Base-by-base conservation (phyloP, 345 rosid genomes). In the Populus simonii region DNA sequence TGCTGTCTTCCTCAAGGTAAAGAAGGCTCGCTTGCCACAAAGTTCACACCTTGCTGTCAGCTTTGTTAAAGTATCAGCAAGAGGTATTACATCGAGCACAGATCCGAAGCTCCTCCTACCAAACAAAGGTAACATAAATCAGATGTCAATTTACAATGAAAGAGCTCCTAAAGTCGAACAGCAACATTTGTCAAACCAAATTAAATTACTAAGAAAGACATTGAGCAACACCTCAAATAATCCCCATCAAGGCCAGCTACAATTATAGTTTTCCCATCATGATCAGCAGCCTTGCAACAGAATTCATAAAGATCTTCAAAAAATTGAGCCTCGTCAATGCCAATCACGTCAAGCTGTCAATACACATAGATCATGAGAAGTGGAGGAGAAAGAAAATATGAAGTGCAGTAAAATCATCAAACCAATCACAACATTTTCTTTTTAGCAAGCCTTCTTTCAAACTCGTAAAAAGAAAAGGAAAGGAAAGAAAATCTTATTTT, bases 241-340 rank as follows among this genome's bases (percentile, higher is more conserved):
- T 96, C 99, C 8, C 98, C 99, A 57, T 93, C 98, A 1, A 96
- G 88, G 36, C 99, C 99, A 0, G 96, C 93, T 18, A 90, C 88
- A 27, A 96, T 85, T 23, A 96, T 83, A 6, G 82, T 90, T 79
- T 96, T 93, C 16, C 98, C 90, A 66, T 96, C 98, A 2, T 74
- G 83, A 71, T 93, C 99, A 29, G 96, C 99, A n/a, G 91, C 93
- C 73, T 87, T 79, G 82, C 88, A 85, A 81, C 99, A 96, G 83
- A 96, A 96, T 79, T 90, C 98, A 71, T 96, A 96, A 5, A 96
- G 94, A 76, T 96, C 99, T 70, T 88, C 94, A 31, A 96, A 96
- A 71, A 93, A 93, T 72, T 96, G 98, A 35, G 95, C 99, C 78
- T 96, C 99, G 25, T 96, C 99, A 31, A 96, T 89, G 53, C 98